Evolutionary conservation across 495 filamentous ascomycete species (phyloP), one percentile per base, ranked within the genome.

Genomic region (Chaetomidium leptoderma): DNA sequence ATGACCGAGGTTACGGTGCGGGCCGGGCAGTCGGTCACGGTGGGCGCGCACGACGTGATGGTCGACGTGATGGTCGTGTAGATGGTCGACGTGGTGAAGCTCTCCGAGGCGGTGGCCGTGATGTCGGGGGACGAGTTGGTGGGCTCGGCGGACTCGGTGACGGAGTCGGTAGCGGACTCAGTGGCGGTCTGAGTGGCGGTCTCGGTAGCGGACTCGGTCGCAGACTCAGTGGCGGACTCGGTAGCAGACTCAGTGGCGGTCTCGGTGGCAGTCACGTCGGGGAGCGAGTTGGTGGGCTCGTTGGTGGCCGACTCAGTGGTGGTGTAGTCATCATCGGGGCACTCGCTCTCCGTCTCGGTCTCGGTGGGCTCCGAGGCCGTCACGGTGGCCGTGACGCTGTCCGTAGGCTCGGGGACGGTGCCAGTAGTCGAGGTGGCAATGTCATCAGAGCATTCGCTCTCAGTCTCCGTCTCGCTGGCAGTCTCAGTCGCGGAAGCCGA

Each of bases 21-120:
- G 69, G 82, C 21, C 66, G 83, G 83, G 72, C 85, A 87, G 64
- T 82, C 68, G 52, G 78, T 81, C n/a, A 86, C 78, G 7, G 70
- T 77, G 1, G 83, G 66, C 8, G 76, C 75, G 65, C 82, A 86
- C 55, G 76, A 78, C 4, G 80, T 83, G 63, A 84, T 72, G 6
- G 84, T 85, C 55, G 80, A 72, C 62, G 77, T 72, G 51, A 73
- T 78, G 10, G 84, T 87, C 16, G 75, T 70, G 67, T 77, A 85
- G 17, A 85, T 72, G 40, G 84, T 86, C 9, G 82, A 85, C 26
- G 78, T 82, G 50, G 81, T 84, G 30, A 71, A 74, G 36, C 70
- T 55, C 10, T 49, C 35, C 21, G 48, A 24, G 48, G 48, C 10
- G 21, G 19, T 59, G 35, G 57, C 48, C 16, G 36, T 46, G 44